phyloP scores from a whole-genome alignment of 768 basidiomycete genomes.

The Suillus cothurnatus region DNA sequence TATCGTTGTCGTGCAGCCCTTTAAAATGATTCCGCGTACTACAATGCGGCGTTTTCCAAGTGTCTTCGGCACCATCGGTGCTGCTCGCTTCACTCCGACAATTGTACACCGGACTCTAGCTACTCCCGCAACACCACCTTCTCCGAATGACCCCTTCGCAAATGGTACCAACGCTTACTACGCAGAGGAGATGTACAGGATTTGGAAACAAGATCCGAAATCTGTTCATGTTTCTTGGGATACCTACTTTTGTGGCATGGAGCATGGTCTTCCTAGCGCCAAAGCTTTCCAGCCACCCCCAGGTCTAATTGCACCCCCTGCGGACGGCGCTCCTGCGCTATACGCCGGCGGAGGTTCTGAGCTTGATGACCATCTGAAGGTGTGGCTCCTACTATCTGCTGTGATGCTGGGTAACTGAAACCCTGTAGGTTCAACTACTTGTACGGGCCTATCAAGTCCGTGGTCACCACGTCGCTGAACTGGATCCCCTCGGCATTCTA shows the following conservation, averaged over 20 bases:
- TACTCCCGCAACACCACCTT: conserved; percentile 56
- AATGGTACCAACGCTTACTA: conserved; percentile 96
- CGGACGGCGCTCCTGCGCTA: conserved; percentile 80
- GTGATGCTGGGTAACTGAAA: conserved; percentile 9
- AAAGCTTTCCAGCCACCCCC: conserved; percentile 90
- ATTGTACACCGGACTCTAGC: conserved; percentile 42
- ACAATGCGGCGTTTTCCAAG: conserved; percentile 37
- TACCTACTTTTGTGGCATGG: conserved; percentile 91
- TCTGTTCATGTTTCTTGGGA: conserved; percentile 96
- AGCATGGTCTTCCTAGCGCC: conserved; percentile 76
- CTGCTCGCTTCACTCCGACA: conserved; percentile 19
- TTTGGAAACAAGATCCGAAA: conserved; percentile 87
- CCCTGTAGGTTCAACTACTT: conserved; percentile 85
- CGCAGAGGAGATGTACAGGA: conserved; percentile 94
- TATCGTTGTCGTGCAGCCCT: neutral
- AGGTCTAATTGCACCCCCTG: conserved; percentile 63
- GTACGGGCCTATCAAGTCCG: conserved; percentile 99
- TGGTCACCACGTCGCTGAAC: conserved; percentile 93
- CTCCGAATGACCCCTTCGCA: conserved; percentile 84
- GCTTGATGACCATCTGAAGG: conserved; percentile 94
- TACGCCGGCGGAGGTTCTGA: conserved; percentile 70
- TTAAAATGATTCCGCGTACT: conserved; percentile 41
- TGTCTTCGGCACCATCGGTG: conserved; percentile 24
- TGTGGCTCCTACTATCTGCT: conserved; percentile 31
- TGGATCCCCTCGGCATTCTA: conserved; percentile 94